phyloP scores from a whole-genome alignment of 805 yeast genomes.

The Deakozyma indianensis region DNA sequence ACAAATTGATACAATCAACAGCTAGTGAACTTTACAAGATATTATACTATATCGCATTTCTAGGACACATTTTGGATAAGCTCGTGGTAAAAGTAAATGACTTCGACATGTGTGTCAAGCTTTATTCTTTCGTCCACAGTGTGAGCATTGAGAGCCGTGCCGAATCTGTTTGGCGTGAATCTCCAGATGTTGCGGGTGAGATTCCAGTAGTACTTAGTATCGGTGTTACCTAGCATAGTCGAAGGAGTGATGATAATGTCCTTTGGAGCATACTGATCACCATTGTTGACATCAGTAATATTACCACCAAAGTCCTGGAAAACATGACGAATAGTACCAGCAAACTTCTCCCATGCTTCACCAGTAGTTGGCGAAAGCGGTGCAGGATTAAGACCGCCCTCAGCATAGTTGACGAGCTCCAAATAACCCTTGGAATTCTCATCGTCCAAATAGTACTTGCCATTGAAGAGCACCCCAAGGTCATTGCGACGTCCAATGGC shows the following conservation, averaged over 20 bases:
- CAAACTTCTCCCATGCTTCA: constrained; percentile 37
- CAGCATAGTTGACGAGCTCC: not conserved
- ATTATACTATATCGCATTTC: not conserved
- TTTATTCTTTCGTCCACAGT: constrained; percentile 46
- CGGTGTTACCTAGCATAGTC: constrained; percentile 59
- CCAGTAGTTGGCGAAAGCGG: constrained; percentile 34
- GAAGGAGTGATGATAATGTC: constrained; percentile 37
- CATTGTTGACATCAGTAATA: constrained; percentile 11
- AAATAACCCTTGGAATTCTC: not conserved
- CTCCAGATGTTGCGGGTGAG: constrained; percentile 48
- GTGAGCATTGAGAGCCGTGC: constrained; percentile 27
- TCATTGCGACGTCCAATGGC: not conserved
- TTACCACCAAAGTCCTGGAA: constrained; percentile 35
- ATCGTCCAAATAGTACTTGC: not conserved
- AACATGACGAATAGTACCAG: constrained; percentile 50
- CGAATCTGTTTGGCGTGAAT: constrained; percentile 20
- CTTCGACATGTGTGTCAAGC: constrained; percentile 38
- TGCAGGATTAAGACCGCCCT: constrained; percentile 32
- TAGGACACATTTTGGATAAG: constrained; percentile 8
- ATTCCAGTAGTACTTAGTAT: constrained; percentile 53
- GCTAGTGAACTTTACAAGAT: no score
- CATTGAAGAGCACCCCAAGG: not conserved
- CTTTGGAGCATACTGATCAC: constrained; percentile 17
- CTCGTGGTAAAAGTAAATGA: constrained; percentile 18
- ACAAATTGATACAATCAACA: no score